Conservation (phyloP, 257 asterid genomes). For the Anisodus acutangulus region DNA sequence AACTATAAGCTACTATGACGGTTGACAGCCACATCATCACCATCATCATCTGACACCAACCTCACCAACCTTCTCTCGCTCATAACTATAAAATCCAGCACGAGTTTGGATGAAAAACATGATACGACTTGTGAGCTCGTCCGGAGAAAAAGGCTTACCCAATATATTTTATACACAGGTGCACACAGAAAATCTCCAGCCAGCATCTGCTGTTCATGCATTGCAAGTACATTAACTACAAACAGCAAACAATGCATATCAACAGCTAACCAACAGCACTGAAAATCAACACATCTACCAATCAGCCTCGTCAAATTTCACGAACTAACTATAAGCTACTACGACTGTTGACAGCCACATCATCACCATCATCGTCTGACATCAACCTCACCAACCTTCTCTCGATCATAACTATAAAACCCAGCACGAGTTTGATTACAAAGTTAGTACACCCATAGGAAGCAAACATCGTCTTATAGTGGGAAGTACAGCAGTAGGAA, state of each 20-base stretch:
- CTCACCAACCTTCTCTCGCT: conserved; percentile 37
- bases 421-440: conserved; percentile 27
- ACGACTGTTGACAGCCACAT: background rate
- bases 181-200: conserved; percentile 26
- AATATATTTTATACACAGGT: background rate
- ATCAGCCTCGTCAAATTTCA: conserved; percentile 30
- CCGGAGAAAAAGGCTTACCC: conserved; percentile 27
- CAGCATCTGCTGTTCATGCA: conserved; percentile 22
- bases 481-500: background rate
- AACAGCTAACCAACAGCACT: conserved; percentile 23
- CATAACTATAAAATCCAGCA: conserved; percentile 36
- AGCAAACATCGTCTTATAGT: background rate
- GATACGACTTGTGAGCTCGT: background rate
- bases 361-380: conserved; percentile 24
- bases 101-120: conserved; percentile 1
- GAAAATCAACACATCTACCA: conserved; percentile 30
- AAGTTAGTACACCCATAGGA: conserved; percentile 29
- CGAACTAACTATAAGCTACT: conserved; percentile 24
- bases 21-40: conserved; percentile 19
- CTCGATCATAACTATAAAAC: conserved; percentile 38
- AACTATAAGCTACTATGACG: conserved; percentile 2
- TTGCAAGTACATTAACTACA: background rate
- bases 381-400: conserved; percentile 36
- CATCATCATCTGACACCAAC: conserved; percentile 27
- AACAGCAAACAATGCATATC: conserved; percentile 27